A percentile compares a stretch with the other conserved stretches of the same genome.
Conservation (phyloP, 441 rosid species). For the Dalechampia spathulata region DNA sequence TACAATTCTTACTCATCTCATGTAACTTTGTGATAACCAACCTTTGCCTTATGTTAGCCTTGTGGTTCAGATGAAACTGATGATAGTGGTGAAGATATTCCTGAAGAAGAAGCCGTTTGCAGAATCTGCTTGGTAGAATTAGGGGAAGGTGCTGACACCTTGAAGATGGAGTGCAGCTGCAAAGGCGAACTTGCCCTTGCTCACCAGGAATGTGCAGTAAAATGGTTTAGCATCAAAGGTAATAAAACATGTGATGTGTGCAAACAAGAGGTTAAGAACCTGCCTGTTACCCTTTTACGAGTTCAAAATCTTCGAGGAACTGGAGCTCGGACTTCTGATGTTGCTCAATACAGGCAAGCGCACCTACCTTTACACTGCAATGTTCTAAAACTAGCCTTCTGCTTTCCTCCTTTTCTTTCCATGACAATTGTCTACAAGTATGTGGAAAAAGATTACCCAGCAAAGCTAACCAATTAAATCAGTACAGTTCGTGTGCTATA, state of each 20-base stretch:
- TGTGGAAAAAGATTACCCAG: background rate
- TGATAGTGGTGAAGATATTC: constrained; percentile 52
- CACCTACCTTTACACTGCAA: background rate
- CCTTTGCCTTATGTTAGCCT: constrained; percentile 54
- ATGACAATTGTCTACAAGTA: background rate
- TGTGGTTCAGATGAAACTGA: constrained; percentile 52
- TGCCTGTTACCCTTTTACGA: constrained; percentile 70
- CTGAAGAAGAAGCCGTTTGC: constrained; percentile 72
- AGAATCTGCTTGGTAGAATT: constrained; percentile 64
- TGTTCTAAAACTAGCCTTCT: background rate
- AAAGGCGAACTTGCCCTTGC: constrained; percentile 74
- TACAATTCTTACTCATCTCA: constrained; percentile 4
- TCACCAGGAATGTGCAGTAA: constrained; percentile 67
- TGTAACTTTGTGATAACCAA: constrained; percentile 35
- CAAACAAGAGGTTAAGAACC: constrained; percentile 63
- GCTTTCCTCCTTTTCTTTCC: background rate
- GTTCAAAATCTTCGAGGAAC: constrained; percentile 41
- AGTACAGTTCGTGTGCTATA: background rate
- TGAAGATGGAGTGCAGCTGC: constrained; percentile 85
- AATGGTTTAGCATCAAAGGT: constrained; percentile 85
- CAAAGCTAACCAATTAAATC: background rate
- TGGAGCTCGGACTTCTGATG: constrained; percentile 21
- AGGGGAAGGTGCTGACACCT: constrained; percentile 60
- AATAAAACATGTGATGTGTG: constrained; percentile 78
- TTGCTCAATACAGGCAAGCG: constrained; percentile 48